phyloP scores from a whole-genome alignment of 2,329 filamentous ascomycete genomes.

The Beauveria sp. region DNA sequence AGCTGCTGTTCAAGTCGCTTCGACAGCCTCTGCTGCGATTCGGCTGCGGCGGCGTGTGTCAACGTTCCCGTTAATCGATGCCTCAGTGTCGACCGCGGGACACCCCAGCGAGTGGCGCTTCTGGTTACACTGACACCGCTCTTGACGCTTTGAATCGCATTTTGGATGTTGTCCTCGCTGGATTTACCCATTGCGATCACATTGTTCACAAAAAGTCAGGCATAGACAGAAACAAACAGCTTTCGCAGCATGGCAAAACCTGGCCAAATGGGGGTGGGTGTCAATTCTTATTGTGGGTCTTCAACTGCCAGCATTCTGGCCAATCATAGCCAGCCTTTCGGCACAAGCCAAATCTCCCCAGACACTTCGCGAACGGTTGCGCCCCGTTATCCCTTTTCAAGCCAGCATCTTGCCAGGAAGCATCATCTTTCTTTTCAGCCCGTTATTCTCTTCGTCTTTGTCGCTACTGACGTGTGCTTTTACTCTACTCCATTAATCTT shows the following conservation, averaged over 20 bases:
- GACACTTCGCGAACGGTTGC: neutral
- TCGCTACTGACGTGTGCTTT: neutral
- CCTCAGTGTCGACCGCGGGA: neutral
- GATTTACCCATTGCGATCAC: neutral
- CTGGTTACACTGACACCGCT: neutral
- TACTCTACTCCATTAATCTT: neutral
- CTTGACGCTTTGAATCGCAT: neutral
- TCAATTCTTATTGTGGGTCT: neutral
- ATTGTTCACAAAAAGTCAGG: neutral
- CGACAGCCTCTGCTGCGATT: conserved; percentile 7
- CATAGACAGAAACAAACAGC: neutral
- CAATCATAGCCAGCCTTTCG: neutral
- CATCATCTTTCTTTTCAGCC: conserved; percentile 1
- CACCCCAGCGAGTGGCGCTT: neutral
- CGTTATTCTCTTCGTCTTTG: neutral
- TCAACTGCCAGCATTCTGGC: neutral
- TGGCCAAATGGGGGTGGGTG: neutral
- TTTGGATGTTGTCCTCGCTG: neutral
- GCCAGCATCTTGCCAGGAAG: neutral
- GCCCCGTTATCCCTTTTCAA: neutral
- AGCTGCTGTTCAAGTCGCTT: conserved; percentile 10
- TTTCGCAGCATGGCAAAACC: neutral
- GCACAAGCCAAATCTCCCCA: neutral
- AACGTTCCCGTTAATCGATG: neutral
- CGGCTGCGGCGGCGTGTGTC: neutral